phyloP scores from a whole-genome alignment of 352 stramenopile genomes.

The Globisporangium radiosum region DNA sequence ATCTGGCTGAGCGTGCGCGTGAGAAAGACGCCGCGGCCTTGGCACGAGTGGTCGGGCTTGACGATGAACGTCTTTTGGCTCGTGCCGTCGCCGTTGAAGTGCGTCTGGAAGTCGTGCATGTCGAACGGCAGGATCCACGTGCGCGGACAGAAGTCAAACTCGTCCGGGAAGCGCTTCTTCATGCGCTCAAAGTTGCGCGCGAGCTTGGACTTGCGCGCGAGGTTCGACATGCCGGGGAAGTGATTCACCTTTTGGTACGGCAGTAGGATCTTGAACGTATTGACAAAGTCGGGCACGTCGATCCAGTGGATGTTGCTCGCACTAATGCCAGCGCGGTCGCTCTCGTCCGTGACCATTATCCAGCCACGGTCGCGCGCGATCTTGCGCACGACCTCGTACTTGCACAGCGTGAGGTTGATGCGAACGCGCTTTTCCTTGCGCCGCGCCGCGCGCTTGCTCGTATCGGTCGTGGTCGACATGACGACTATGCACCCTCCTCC shows the following conservation, averaged over 20 bases:
- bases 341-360: conserved; percentile 67
- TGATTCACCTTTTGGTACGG: conserved; percentile 95
- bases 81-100: conserved; percentile 88
- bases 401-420: conserved; percentile 70
- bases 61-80: conserved; percentile 93
- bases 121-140: conserved; percentile 97
- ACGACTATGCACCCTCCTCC: no score
- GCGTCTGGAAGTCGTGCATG: conserved; percentile 86
- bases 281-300: conserved; percentile 88
- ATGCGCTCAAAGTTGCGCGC: conserved; percentile 95
- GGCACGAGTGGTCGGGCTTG: conserved; percentile 89
- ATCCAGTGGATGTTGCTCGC: conserved; percentile 94
- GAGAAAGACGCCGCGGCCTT: conserved; percentile 93
- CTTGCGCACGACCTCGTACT: conserved; percentile 81
- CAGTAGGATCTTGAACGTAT: conserved; percentile 84
- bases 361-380: conserved; percentile 70
- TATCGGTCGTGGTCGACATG: not conserved
- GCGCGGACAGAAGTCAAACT: conserved; percentile 93
- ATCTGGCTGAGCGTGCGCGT: conserved; percentile 89
- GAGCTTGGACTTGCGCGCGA: conserved; percentile 93
- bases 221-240: conserved; percentile 93
- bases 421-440: conserved; percentile 46
- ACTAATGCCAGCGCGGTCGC: conserved; percentile 51
- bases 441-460: conserved; percentile 16
- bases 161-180: conserved; percentile 90